Percentiles rank a stretch among this genome's conserved stretches.
phyloP scores from a whole-genome alignment of 116 monocot genomes.

The Papilionanthe hybrid region DNA sequence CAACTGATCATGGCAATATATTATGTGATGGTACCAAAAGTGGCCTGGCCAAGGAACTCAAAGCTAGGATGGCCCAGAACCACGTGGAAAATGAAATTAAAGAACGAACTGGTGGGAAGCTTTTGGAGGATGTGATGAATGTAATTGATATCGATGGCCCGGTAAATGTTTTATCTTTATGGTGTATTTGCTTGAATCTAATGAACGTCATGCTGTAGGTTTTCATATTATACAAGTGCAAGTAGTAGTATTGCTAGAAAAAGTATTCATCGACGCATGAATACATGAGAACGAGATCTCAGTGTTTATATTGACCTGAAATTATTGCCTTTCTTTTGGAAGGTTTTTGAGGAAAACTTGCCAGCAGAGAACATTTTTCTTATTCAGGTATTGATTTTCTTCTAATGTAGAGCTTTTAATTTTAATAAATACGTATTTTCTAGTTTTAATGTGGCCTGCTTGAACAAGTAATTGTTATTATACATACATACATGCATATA shows the following conservation, averaged over 20 bases:
- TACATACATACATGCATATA: too few species aligned
- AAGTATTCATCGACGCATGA: not conserved
- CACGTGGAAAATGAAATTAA: constrained; percentile 54
- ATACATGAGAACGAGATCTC: not conserved
- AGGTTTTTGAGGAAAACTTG: constrained; percentile 91
- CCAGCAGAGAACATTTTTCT: constrained; percentile 66
- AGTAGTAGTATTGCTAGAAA: not conserved
- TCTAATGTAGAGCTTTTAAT: not conserved
- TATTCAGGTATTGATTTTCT: constrained; percentile 52
- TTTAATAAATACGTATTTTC: not conserved
- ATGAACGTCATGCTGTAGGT: not conserved
- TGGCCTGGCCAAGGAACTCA: constrained; percentile 67
- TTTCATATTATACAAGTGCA: not conserved
- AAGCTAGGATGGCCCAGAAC: constrained; percentile 73
- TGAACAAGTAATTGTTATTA: not conserved
- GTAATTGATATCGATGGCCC: constrained; percentile 58
- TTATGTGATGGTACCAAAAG: constrained; percentile 43
- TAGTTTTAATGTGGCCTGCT: not conserved
- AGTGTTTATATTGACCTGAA: not conserved
- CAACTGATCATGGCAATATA: constrained; percentile 32
- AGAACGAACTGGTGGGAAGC: constrained; percentile 49
- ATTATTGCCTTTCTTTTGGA: constrained; percentile 16
- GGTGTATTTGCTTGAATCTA: constrained; percentile 1
- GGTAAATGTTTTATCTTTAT: constrained; percentile 26
- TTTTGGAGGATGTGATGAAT: constrained; percentile 64